Conservation (phyloP, 2,329 filamentous ascomycete species). For the Colletotrichum siamense region DNA sequence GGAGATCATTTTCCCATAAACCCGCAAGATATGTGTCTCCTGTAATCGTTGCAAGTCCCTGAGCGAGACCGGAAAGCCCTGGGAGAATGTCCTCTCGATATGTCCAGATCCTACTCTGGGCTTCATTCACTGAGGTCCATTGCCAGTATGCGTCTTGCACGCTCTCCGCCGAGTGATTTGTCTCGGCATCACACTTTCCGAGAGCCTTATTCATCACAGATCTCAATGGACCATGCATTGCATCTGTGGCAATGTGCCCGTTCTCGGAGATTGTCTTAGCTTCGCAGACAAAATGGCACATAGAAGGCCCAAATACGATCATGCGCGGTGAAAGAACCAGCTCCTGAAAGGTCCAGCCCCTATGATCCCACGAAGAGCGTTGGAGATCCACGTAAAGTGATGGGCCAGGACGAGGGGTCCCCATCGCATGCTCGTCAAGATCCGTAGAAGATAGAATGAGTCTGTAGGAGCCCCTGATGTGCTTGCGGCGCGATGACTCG, state of each 20-base stretch:
- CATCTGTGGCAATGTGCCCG: neutral
- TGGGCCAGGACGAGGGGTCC: neutral
- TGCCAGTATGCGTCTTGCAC: neutral
- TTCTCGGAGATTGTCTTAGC: neutral
- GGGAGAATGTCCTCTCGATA: neutral
- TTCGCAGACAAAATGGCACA: neutral
- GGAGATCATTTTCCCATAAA: neutral
- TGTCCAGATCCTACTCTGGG: neutral
- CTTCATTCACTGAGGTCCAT: neutral
- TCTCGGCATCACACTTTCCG: neutral
- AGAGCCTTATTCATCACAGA: neutral
- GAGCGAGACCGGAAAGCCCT: neutral
- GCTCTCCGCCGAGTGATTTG: neutral
- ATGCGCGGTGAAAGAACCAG: neutral
- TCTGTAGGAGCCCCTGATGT: neutral
- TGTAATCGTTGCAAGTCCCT: neutral
- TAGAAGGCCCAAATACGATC: neutral
- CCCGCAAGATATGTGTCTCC: neutral
- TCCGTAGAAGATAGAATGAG: neutral
- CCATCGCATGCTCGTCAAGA: neutral
- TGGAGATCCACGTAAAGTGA: neutral
- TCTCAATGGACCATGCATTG: neutral
- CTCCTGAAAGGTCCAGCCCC: neutral
- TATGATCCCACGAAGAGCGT: neutral
- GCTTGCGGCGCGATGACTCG: neutral